phyloP scores from a whole-genome alignment of 306 rosid genomes.

The Canavalia ensiformis region DNA sequence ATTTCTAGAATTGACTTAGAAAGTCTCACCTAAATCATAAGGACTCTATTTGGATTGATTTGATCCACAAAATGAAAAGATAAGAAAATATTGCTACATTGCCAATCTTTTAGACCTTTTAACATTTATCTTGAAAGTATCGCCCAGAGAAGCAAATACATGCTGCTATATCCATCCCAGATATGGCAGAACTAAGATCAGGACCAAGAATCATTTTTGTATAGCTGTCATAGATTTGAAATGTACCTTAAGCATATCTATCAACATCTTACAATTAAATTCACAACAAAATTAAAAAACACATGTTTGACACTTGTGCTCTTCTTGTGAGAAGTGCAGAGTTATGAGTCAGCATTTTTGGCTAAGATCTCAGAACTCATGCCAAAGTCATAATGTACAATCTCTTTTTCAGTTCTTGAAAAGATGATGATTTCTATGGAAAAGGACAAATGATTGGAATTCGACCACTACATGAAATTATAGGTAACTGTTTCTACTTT shows the following conservation, averaged over 20 bases:
- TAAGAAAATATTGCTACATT: background rate
- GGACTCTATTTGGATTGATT: background rate
- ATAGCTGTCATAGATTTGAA: conserved; percentile 53
- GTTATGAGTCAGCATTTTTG: conserved; percentile 47
- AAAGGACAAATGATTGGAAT: conserved; percentile 39
- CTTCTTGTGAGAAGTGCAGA: background rate
- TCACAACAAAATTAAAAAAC: conserved; percentile 19
- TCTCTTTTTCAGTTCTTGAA: conserved; percentile 27
- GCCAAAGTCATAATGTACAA: conserved; percentile 35
- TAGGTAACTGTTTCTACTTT: background rate
- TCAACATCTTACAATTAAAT: conserved; percentile 32
- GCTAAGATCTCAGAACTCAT: conserved; percentile 40
- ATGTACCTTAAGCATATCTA: conserved; percentile 8
- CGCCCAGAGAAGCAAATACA: background rate
- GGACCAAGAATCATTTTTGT: background rate
- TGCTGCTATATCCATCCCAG: background rate
- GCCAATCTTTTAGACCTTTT: background rate
- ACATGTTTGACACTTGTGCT: conserved; percentile 51
- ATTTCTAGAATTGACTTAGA: conserved; percentile 15
- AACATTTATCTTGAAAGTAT: background rate
- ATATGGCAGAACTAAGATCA: conserved; percentile 2
- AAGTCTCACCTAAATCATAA: background rate
- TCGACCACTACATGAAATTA: conserved; percentile 28
- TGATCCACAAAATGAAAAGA: background rate
- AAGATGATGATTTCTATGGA: conserved; percentile 32